Evolutionary conservation across 2,329 filamentous ascomycete species (phyloP).

Genomic region (Bertia moriformis): DNA sequence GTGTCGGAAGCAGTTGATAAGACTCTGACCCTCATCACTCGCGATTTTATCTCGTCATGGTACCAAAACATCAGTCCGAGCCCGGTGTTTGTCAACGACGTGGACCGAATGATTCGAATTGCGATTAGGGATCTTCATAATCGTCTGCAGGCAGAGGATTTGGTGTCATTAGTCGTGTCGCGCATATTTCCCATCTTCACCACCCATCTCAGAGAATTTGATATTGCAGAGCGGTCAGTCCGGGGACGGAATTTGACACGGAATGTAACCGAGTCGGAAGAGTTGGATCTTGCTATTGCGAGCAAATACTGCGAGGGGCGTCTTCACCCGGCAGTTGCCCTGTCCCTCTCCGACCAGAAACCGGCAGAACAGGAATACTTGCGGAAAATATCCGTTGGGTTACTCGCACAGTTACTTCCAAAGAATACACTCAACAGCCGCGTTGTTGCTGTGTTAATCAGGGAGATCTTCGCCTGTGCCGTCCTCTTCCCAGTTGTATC

Average conservation of each 20-base stretch:
- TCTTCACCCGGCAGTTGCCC: constrained; percentile 70
- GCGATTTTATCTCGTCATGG: constrained; percentile 66
- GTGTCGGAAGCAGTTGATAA: constrained; percentile 71
- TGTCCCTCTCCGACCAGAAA: constrained; percentile 74
- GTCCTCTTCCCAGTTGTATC: constrained; percentile 71
- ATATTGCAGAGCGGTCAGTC: constrained; percentile 74
- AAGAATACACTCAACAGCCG: constrained; percentile 62
- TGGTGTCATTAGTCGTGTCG: constrained; percentile 71
- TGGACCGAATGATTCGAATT: constrained; percentile 65
- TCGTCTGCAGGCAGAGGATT: constrained; percentile 59
- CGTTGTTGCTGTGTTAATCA: constrained; percentile 65
- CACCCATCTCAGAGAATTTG: constrained; percentile 76
- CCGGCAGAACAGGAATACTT: constrained; percentile 78
- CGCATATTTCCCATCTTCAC: constrained; percentile 79
- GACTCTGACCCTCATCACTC: constrained; percentile 52
- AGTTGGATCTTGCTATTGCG: constrained; percentile 90
- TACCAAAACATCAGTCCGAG: constrained; percentile 74
- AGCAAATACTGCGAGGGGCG: constrained; percentile 80
- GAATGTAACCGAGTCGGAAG: constrained; percentile 87
- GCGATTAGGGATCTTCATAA: constrained; percentile 60
- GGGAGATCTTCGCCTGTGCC: constrained; percentile 87
- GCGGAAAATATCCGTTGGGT: constrained; percentile 54
- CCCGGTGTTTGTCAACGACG: constrained; percentile 68
- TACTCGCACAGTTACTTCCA: constrained; percentile 66
- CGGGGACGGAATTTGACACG: constrained; percentile 77